Base-by-base conservation (phyloP, 352 stramenopile genomes). In the Phytophthora pini region DNA sequence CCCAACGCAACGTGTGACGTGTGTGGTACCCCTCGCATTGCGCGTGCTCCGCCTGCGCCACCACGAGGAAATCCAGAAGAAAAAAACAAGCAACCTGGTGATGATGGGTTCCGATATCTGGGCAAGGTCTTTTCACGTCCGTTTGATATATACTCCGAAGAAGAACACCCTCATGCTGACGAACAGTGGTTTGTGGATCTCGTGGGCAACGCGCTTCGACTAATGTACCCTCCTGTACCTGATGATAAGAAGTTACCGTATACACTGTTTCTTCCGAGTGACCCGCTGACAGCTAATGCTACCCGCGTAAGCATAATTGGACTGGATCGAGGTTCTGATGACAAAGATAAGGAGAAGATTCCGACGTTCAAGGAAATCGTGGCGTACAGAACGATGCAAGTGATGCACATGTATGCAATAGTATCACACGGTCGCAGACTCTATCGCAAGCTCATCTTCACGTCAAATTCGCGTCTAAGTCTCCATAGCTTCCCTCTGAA, bases 351-450 rank as follows among this genome's bases (percentile, higher is more conserved):
- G 15, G 83, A 95, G 29, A 89, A 89, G 44, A 79, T 94, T 32
- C 61, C 77, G 22, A 99, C 96, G 0, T 93, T 99, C 47, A 99
- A 99, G 65, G 97, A 99, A 78, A 91, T 99, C 41, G 79, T 99
- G 13, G 94, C 98, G 5, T 98, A 97, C 56, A 84, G 97, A 44
- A 58, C 74, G 13, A 79, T 91, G 61, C 70, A 98, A 41, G 85
- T 98, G 20, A 90, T 99, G 36, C 96, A 99, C 41, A 87, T 99
- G 17, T 99, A 97, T 76, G 95, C 98, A 49, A 84, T 99, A 17
- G 88, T 99, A 12, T 98, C 98, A 48, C 93, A 99, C 69, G 98
- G 97, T 5, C 87, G 98, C 22, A 84, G 97, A 11, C 94, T 99
- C 65, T 98, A 99, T 70, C 84, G 97, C 4, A 98, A 98, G 40